phyloP scores from a whole-genome alignment of 208 protist genomes.

The Trypanosoma conorhini region DNA sequence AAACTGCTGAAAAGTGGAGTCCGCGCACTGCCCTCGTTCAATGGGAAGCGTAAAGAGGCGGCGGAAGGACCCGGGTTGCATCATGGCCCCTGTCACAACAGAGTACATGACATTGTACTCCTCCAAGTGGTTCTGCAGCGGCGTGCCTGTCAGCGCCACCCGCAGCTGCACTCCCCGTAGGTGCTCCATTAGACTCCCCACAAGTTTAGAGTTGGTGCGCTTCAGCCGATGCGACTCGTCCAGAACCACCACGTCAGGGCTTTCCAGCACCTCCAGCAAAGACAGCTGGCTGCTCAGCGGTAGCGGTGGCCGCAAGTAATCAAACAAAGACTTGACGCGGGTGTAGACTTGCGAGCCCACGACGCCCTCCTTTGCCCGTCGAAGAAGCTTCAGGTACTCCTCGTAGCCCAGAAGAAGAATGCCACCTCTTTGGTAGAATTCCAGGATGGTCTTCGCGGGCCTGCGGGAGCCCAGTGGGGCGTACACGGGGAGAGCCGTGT shows the following conservation, averaged over 20 bases:
- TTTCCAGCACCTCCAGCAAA: constrained; percentile 63
- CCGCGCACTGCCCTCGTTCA: constrained; percentile 61
- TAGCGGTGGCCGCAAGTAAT: constrained; percentile 40
- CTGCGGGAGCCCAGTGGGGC: constrained; percentile 39
- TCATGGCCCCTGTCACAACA: constrained; percentile 51
- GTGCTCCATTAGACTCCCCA: constrained; percentile 46
- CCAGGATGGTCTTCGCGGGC: constrained; percentile 28
- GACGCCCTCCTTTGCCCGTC: constrained; percentile 18
- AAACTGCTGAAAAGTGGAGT: constrained; percentile 68
- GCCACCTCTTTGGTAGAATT: constrained; percentile 66
- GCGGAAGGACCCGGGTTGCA: constrained; percentile 59
- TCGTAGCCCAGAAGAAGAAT: constrained; percentile 86
- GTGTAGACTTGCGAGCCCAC: constrained; percentile 9
- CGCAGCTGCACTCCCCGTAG: constrained; percentile 65
- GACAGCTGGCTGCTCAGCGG: constrained; percentile 35
- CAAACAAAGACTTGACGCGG: constrained; percentile 42
- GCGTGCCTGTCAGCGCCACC: constrained; percentile 88
- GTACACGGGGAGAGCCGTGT: constrained; percentile 37
- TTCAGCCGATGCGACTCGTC: constrained; percentile 86
- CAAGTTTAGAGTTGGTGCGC: constrained; percentile 43
- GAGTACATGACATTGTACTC: constrained; percentile 92
- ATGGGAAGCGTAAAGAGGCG: constrained; percentile 70
- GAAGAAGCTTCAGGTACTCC: constrained; percentile 59
- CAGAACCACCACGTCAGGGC: constrained; percentile 73
- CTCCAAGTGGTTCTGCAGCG: constrained; percentile 88